Conservation (phyloP, 2,329 filamentous ascomycete genomes). For the Phyllosticta ampelicida region DNA sequence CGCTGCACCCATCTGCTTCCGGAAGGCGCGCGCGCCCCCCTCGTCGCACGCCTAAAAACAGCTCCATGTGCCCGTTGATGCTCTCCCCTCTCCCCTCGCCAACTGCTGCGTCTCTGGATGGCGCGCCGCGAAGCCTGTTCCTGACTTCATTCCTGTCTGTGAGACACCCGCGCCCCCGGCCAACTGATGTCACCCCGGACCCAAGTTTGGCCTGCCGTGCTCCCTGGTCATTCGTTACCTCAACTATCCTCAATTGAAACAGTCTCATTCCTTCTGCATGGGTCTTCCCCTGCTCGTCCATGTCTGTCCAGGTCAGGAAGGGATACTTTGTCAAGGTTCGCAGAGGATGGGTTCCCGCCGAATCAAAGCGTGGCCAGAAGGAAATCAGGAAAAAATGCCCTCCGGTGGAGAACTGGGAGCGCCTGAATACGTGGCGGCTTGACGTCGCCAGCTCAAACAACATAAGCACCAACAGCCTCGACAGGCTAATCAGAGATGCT, state of each 20-base stretch:
- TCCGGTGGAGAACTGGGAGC: background rate
- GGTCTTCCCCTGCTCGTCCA: background rate
- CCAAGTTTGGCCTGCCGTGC: conserved; percentile 2
- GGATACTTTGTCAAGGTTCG: background rate
- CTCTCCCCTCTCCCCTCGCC: background rate
- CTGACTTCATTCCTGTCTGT: conserved; percentile 8
- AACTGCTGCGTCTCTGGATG: conserved; percentile 1
- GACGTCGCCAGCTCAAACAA: background rate
- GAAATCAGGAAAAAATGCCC: background rate
- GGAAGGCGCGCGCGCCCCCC: conserved; percentile 1
- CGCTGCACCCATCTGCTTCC: conserved; percentile 8
- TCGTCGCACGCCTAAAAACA: conserved; percentile 7
- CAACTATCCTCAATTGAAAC: conserved; percentile 12
- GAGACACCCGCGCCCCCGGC: background rate
- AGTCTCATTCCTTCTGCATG: conserved; percentile 9
- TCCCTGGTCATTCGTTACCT: conserved; percentile 7
- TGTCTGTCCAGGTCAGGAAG: conserved; percentile 2
- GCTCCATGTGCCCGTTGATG: conserved; percentile 7
- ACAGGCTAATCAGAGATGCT: background rate
- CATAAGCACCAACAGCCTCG: background rate
- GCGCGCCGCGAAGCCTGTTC: conserved; percentile 6
- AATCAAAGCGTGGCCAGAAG: background rate
- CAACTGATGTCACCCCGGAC: conserved; percentile 3
- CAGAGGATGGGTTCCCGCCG: background rate
- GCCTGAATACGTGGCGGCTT: too few relatives aligned